Conservation (phyloP, 2,329 filamentous ascomycete genomes). For the Camillea tinctor region DNA sequence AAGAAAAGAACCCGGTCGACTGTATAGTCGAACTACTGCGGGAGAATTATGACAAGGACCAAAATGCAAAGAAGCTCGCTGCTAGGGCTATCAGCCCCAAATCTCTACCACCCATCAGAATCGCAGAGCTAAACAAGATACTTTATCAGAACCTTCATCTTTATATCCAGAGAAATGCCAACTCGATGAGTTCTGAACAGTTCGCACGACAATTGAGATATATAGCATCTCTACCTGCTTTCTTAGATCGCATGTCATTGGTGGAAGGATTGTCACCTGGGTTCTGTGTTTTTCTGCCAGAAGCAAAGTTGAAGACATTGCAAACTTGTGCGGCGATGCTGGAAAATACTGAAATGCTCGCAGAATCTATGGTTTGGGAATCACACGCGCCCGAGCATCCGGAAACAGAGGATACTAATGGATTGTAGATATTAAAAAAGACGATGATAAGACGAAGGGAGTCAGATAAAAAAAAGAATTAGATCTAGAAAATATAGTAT, state of each 20-base stretch:
- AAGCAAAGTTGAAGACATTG: neutral
- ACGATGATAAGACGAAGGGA: no score
- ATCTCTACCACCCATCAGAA: neutral
- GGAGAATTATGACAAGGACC: neutral
- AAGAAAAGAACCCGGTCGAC: neutral
- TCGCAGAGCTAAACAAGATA: neutral
- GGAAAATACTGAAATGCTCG: neutral
- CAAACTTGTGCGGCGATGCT: neutral
- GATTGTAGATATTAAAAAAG: no score
- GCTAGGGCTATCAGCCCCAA: neutral
- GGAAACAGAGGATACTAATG: no score
- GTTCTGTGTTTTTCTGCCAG: neutral
- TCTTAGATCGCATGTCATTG: neutral
- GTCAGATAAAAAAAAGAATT: no score
- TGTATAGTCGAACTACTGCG: neutral
- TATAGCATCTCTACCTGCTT: neutral
- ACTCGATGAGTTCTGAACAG: neutral
- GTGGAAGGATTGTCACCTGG: neutral
- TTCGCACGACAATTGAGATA: neutral
- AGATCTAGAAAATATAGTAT: no score
- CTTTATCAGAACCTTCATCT: neutral
- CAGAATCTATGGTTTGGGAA: neutral
- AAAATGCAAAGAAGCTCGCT: neutral
- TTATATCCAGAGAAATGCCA: neutral
- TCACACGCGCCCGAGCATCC: no score